Percentiles rank a stretch among this genome's conserved stretches.
These are phyloP conservation scores for Laguncularia racemosa DNA, from an alignment of 345 rosid species.

Conservation along the genomic window DNA sequence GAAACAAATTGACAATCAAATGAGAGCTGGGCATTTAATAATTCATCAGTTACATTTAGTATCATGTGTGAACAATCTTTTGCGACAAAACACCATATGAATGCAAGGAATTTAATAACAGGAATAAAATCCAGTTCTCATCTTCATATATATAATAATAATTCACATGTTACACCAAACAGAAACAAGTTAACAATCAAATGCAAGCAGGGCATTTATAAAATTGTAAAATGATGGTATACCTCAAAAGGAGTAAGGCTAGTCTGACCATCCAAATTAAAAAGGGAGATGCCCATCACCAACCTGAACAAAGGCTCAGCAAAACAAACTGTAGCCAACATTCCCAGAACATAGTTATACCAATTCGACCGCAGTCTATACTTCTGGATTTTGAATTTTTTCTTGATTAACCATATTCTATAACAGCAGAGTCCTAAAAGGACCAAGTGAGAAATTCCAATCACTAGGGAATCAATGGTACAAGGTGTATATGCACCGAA, in stretches of 20 bases:
- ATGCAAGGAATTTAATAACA: too few relatives aligned
- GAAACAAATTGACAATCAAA: too few relatives aligned
- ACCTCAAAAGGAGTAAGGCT: conserved; percentile 85
- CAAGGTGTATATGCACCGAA: conserved; percentile 80
- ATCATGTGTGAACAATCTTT: too few relatives aligned
- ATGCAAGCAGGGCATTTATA: not conserved
- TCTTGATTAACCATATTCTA: conserved; percentile 61
- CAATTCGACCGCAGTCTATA: conserved; percentile 55
- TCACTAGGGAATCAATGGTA: conserved; percentile 55
- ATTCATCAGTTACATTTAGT: too few relatives aligned
- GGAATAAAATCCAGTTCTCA: too few relatives aligned
- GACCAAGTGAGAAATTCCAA: conserved; percentile 57
- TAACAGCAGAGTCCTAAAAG: conserved; percentile 63
- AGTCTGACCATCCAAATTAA: conserved; percentile 49
- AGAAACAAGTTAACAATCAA: too few relatives aligned
- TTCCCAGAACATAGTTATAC: conserved; percentile 50
- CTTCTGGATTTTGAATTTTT: conserved; percentile 42
- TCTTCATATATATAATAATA: not conserved
- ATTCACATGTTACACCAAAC: not conserved
- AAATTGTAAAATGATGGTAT: conserved; percentile 3
- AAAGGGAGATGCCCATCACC: conserved; percentile 52
- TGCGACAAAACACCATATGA: too few relatives aligned
- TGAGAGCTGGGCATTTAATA: too few relatives aligned
- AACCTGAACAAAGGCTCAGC: conserved; percentile 74
- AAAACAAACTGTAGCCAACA: conserved; percentile 55